phyloP scores from a whole-genome alignment of 139 green algal genomes.

The Nannochloris sp. region DNA sequence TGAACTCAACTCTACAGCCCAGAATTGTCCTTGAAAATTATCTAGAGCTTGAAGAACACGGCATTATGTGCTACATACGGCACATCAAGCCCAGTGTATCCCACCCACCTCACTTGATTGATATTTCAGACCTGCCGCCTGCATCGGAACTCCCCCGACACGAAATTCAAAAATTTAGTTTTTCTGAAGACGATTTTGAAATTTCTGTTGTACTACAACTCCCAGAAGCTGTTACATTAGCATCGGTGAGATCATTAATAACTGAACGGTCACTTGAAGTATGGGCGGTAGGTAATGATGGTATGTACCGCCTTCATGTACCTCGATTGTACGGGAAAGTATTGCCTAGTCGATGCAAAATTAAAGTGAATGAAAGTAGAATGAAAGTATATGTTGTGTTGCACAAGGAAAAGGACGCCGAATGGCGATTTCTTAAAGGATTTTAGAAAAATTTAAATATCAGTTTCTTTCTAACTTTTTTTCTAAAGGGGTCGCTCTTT shows the following conservation, averaged over 20 bases:
- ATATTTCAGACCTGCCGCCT: slow-evolving; percentile 16
- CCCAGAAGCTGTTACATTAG: neutral
- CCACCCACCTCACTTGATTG: slow-evolving; percentile 7
- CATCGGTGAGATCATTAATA: slow-evolving; percentile 10
- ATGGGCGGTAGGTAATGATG: slow-evolving; percentile 13
- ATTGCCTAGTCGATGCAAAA: slow-evolving; percentile 3
- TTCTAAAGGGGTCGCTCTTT: too few species aligned
- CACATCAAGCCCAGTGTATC: neutral
- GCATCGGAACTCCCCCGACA: neutral
- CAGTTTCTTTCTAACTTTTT: too few species aligned
- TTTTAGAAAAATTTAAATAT: slow-evolving; percentile 1
- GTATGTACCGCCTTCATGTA: slow-evolving; percentile 23
- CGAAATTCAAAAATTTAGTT: slow-evolving; percentile 25
- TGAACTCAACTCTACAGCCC: neutral
- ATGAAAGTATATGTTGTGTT: slow-evolving; percentile 23
- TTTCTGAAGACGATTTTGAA: slow-evolving; percentile 28
- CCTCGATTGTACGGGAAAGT: slow-evolving; percentile 21
- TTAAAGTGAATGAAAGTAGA: slow-evolving; percentile 16
- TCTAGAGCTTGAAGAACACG: slow-evolving; percentile 1
- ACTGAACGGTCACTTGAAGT: slow-evolving; percentile 8
- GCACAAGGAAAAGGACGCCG: slow-evolving; percentile 23
- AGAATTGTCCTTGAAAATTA: neutral
- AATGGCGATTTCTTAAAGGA: slow-evolving; percentile 33
- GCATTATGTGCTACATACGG: neutral
- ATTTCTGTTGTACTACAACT: slow-evolving; percentile 18